Conservation (phyloP, 2,329 filamentous ascomycete genomes). For the Chalaropsis thielavioides region DNA sequence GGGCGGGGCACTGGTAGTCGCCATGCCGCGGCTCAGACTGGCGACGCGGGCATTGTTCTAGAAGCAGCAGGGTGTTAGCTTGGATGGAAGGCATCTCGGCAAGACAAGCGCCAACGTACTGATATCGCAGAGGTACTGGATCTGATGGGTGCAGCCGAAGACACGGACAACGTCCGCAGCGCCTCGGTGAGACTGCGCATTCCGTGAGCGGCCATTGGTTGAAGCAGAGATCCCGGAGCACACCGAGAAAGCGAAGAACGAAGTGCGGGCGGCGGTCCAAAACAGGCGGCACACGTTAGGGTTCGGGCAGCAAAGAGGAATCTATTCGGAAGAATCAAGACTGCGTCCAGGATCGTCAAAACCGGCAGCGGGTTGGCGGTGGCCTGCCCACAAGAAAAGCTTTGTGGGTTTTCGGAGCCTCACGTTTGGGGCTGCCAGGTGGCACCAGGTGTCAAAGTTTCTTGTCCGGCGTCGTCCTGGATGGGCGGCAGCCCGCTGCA, state of each 20-base stretch:
- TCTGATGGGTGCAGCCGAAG: neutral
- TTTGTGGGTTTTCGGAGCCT: neutral
- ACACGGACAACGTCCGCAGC: conserved; percentile 30
- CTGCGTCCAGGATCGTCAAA: neutral
- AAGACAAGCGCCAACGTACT: neutral
- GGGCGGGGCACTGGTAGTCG: conserved; percentile 35
- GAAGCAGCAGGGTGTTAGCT: neutral
- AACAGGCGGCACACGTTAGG: neutral
- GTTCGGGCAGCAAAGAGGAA: neutral
- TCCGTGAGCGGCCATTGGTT: conserved; percentile 33
- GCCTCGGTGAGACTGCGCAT: conserved; percentile 39
- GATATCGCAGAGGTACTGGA: neutral
- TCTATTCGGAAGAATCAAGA: neutral
- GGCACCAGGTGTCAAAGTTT: neutral
- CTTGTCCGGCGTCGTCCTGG: neutral
- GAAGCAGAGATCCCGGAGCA: neutral
- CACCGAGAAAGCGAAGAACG: neutral
- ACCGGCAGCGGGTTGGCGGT: neutral
- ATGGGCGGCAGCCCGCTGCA: neutral
- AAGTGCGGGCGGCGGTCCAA: neutral
- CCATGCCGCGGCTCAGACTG: conserved; percentile 34
- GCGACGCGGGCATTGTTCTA: neutral
- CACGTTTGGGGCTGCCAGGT: neutral
- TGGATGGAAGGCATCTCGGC: neutral
- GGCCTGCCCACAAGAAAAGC: neutral